Evolutionary conservation across 768 basidiomycete species (phyloP).

Genomic region (Kwoniella newhampshirensis): DNA sequence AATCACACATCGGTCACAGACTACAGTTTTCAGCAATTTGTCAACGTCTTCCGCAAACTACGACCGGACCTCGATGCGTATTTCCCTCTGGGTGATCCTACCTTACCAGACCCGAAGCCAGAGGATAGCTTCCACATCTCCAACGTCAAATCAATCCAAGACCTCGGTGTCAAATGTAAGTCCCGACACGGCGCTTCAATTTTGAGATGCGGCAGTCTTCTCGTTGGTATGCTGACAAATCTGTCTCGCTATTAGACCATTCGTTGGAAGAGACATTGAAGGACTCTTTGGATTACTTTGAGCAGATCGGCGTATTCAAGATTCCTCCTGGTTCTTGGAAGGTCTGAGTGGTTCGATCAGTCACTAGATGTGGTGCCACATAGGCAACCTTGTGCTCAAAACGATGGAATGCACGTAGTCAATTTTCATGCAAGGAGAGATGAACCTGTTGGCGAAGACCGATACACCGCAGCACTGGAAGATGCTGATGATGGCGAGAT

Average conservation of each 20-base stretch:
- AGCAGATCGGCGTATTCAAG: conserved; percentile 3
- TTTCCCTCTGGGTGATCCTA: conserved; percentile 7
- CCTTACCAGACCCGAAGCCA: conserved; percentile 4
- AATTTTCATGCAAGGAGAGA: conserved; percentile 1
- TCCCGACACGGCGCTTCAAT: too few species aligned
- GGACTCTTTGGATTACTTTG: conserved; percentile 5
- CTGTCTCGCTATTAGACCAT: too few species aligned
- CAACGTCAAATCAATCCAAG: conserved; percentile 1
- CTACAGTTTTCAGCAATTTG: conserved; percentile 19
- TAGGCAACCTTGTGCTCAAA: too few species aligned
- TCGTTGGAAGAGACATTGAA: conserved; percentile 2
- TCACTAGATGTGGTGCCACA: too few species aligned
- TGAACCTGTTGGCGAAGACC: not conserved
- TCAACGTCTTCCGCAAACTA: conserved; percentile 11
- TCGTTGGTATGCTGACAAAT: too few species aligned
- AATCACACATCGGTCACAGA: too few species aligned
- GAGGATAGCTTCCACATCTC: conserved; percentile 1
- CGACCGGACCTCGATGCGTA: conserved; percentile 17
- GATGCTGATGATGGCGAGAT: too few species aligned
- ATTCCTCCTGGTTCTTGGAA: too few species aligned
- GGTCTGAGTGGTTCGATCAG: too few species aligned
- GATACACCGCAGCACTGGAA: not conserved
- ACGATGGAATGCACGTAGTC: not conserved
- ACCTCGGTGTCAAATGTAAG: conserved; percentile 19
- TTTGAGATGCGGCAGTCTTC: too few species aligned